Evolutionary conservation across 2,329 filamentous ascomycete genomes (phyloP).

Genomic region (Fusarium bulbicola): DNA sequence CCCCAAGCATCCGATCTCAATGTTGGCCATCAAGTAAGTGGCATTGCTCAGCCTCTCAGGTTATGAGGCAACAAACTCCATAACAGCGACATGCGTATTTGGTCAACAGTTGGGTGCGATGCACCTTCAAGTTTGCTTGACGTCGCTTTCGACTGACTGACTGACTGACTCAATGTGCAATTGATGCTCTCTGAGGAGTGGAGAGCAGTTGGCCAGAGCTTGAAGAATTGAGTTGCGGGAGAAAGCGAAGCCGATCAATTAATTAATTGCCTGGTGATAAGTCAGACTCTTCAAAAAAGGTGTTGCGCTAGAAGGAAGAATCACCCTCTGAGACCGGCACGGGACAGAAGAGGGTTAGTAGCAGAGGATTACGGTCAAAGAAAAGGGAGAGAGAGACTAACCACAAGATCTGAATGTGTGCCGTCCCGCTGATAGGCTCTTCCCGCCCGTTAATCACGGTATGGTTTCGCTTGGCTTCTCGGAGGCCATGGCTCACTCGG

Average conservation of each 20-base stretch:
- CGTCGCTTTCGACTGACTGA: not conserved
- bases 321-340: constrained; percentile 16
- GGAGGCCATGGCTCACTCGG: constrained; percentile 20
- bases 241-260: constrained; percentile 21
- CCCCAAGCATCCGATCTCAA: not conserved
- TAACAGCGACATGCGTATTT: not conserved
- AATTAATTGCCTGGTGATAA: constrained; percentile 2
- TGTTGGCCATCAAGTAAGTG: not conserved
- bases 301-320: constrained; percentile 18
- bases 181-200: constrained; percentile 9
- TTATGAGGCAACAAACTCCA: not conserved
- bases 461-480: constrained; percentile 9
- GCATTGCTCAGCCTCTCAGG: not conserved
- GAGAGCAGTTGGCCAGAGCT: constrained; percentile 3
- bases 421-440: constrained; percentile 38
- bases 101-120: not conserved
- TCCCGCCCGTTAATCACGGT: constrained; percentile 26
- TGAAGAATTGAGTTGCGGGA: constrained; percentile 10
- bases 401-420: constrained; percentile 27
- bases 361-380: not conserved
- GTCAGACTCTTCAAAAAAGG: not conserved
- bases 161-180: not conserved
- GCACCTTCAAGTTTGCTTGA: not conserved
- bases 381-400: constrained; percentile 8
- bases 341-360: constrained; percentile 28